Evolutionary conservation across 352 stramenopile genomes (phyloP).

Genomic region (Lagenidium giganteum): DNA sequence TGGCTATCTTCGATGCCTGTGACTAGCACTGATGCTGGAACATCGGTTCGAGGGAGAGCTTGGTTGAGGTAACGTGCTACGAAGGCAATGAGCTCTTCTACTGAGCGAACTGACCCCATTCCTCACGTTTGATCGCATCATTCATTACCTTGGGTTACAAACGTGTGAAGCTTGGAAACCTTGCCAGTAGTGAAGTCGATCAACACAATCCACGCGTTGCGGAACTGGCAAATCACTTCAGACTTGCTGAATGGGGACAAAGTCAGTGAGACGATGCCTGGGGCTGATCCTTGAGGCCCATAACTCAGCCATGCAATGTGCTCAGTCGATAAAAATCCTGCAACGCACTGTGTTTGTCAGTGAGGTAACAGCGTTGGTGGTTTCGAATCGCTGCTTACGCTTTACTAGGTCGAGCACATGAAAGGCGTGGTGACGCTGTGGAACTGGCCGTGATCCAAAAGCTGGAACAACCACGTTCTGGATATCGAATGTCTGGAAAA

Average conservation of each 20-base stretch:
- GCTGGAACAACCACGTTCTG: constrained; percentile 53
- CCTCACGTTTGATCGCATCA: not conserved
- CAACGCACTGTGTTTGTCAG: not conserved
- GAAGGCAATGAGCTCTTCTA: too few relatives aligned
- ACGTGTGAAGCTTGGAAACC: too few relatives aligned
- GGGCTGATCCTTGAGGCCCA: constrained; percentile 13
- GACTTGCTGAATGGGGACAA: constrained; percentile 25
- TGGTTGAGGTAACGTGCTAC: not conserved
- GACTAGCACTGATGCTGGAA: constrained; percentile 28
- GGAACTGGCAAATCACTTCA: constrained; percentile 54
- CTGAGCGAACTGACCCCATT: too few relatives aligned
- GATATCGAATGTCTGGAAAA: constrained; percentile 54
- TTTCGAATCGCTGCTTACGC: constrained; percentile 20
- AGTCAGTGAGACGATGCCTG: constrained; percentile 38
- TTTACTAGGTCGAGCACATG: constrained; percentile 45
- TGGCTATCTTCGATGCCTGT: constrained; percentile 6
- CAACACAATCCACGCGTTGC: too few relatives aligned
- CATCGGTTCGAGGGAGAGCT: not conserved
- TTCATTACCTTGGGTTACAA: constrained; percentile 52
- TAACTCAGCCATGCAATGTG: not conserved
- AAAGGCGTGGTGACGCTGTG: constrained; percentile 35
- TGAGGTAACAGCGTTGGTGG: not conserved
- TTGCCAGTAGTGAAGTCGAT: too few relatives aligned
- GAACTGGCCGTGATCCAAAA: constrained; percentile 55
- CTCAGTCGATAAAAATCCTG: constrained; percentile 10